phyloP scores from a whole-genome alignment of 768 basidiomycete species.

The Kwoniella pini region DNA sequence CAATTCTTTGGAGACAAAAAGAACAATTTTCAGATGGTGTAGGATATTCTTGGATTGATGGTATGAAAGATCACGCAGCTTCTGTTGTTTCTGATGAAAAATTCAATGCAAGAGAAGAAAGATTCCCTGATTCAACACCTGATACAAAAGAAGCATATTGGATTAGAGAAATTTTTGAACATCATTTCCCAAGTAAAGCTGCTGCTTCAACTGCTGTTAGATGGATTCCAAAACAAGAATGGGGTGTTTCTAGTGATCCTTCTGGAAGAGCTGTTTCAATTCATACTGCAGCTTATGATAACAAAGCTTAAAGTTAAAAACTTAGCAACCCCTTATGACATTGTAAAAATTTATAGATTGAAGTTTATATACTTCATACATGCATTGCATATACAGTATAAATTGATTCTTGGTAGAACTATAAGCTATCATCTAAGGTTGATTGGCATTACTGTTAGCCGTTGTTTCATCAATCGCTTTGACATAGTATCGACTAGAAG shows the following conservation, averaged over 20 bases:
- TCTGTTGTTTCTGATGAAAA: slow-evolving; percentile 74
- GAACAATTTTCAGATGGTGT: slow-evolving; percentile 99
- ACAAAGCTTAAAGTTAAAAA: slow-evolving; percentile 12
- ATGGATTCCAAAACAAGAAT: slow-evolving; percentile 93
- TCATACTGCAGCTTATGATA: slow-evolving; percentile 83
- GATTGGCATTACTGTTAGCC: no score
- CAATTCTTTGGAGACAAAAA: slow-evolving; percentile 97
- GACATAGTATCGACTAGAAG: no score
- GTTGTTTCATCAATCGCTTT: no score
- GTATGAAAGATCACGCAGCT: slow-evolving; percentile 86
- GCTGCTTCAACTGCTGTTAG: slow-evolving; percentile 89
- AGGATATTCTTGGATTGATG: slow-evolving; percentile 98
- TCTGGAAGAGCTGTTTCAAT: slow-evolving; percentile 94
- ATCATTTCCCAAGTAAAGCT: slow-evolving; percentile 77
- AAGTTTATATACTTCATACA: no score
- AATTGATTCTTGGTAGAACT: no score
- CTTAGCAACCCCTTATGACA: not conserved
- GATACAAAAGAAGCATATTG: slow-evolving; percentile 97
- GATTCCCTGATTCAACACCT: slow-evolving; percentile 78
- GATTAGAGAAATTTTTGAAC: slow-evolving; percentile 88
- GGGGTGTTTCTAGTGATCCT: slow-evolving; percentile 93
- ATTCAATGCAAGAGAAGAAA: slow-evolving; percentile 69
- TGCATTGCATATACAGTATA: no score
- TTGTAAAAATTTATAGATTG: no score
- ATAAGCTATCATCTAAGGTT: no score